Conservation (phyloP, 495 filamentous ascomycete genomes). For the Pyronema domesticum region DNA sequence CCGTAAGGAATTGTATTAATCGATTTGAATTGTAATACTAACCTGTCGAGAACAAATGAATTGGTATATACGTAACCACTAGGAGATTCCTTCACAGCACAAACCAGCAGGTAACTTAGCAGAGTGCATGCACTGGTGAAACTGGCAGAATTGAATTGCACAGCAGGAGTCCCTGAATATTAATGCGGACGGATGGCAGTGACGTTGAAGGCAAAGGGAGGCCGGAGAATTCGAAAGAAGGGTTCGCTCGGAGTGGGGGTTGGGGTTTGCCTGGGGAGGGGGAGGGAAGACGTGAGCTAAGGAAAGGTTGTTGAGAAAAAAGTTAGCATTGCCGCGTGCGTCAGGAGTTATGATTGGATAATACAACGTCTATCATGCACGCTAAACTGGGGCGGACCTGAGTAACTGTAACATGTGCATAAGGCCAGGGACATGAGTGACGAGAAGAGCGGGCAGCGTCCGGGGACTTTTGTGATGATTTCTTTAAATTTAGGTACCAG, state of each 20-base stretch:
- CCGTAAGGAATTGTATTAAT: too few species aligned
- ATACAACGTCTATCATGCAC: not conserved
- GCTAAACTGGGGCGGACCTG: too few species aligned
- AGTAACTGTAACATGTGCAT: too few species aligned
- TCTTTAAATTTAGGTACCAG: too few species aligned
- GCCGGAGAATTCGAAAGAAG: not conserved
- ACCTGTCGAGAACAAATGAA: too few species aligned
- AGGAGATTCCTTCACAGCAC: conserved; percentile 25
- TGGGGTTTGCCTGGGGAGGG: not conserved
- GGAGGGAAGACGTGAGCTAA: not conserved
- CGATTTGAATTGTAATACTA: too few species aligned
- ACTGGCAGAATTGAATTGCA: not conserved
- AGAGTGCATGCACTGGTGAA: conserved; percentile 21
- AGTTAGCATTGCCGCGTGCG: too few species aligned
- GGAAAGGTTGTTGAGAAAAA: not conserved
- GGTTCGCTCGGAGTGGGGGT: not conserved
- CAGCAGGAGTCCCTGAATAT: too few species aligned
- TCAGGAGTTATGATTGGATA: too few species aligned
- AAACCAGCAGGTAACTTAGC: conserved; percentile 24
- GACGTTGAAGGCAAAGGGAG: not conserved
- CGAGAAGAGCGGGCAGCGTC: too few species aligned
- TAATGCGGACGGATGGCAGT: not conserved
- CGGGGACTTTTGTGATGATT: too few species aligned
- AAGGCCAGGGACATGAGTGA: too few species aligned
- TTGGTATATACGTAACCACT: not conserved